phyloP scores from a whole-genome alignment of 2,329 filamentous ascomycete genomes.

The Colletotrichum australisinense region DNA sequence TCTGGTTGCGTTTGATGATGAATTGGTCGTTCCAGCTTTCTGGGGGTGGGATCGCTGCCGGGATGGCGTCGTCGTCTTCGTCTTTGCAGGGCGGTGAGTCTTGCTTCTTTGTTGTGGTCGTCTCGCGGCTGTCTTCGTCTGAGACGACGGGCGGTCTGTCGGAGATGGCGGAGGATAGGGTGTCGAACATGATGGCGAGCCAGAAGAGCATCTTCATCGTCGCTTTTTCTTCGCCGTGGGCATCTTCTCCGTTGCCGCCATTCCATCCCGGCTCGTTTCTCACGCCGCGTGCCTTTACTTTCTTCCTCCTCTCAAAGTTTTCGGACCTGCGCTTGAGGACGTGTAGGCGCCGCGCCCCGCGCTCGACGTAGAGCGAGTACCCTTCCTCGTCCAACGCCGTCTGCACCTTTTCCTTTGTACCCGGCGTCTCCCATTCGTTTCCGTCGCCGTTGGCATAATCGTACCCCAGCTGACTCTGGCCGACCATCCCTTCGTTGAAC shows the following conservation, averaged over 20 bases:
- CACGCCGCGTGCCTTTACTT: neutral
- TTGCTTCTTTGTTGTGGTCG: too few relatives aligned
- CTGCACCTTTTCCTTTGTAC: slow-evolving; percentile 15
- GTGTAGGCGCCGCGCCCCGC: slow-evolving; percentile 52
- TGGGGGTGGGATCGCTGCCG: slow-evolving; percentile 31
- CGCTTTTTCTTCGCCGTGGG: slow-evolving; percentile 43
- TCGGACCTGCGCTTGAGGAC: slow-evolving; percentile 50
- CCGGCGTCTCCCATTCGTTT: neutral
- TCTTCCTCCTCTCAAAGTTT: neutral
- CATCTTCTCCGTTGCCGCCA: neutral
- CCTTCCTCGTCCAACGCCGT: slow-evolving; percentile 41
- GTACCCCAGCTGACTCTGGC: too few relatives aligned
- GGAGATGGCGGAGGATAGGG: slow-evolving; percentile 65
- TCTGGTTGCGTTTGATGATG: slow-evolving; percentile 48
- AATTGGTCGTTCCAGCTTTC: slow-evolving; percentile 46
- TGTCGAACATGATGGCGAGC: slow-evolving; percentile 70
- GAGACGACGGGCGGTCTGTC: slow-evolving; percentile 48
- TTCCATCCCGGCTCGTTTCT: rapidly evolving
- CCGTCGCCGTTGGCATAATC: neutral
- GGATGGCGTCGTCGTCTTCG: slow-evolving; percentile 16
- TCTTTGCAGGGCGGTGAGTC: slow-evolving; percentile 35
- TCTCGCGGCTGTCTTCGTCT: slow-evolving; percentile 52
- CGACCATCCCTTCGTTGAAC: neutral
- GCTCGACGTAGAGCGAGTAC: slow-evolving; percentile 49
- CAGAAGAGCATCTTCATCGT: slow-evolving; percentile 67